Conservation (phyloP, 805 yeast species). For the Myxozyma melibiosi region DNA sequence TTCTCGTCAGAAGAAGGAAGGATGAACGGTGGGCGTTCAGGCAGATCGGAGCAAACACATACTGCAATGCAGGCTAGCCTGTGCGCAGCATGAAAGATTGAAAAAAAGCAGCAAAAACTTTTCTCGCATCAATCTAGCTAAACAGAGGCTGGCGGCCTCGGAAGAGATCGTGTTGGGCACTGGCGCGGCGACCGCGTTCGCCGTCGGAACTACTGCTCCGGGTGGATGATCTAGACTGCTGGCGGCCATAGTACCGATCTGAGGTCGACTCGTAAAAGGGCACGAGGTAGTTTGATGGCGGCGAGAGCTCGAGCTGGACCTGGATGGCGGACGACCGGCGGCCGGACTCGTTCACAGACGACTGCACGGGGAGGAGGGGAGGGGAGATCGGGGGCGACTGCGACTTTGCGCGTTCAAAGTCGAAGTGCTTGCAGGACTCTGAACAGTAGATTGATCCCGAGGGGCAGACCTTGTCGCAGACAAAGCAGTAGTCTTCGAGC, state of each 20-base stretch:
- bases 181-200: background rate
- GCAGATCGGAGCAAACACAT: too few species aligned
- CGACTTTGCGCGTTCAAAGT: slow-evolving; percentile 25
- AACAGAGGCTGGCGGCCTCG: background rate
- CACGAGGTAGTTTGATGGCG: slow-evolving; percentile 15
- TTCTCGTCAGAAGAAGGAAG: too few species aligned
- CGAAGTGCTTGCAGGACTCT: slow-evolving; percentile 46
- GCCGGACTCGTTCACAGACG: slow-evolving; percentile 11
- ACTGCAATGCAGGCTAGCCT: too few species aligned
- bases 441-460: slow-evolving; percentile 52
- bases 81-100: too few species aligned
- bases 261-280: slow-evolving; percentile 18
- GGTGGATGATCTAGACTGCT: background rate
- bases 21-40: too few species aligned
- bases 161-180: background rate
- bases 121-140: too few species aligned
- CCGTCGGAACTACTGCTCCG: background rate
- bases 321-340: slow-evolving; percentile 30
- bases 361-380: slow-evolving; percentile 15
- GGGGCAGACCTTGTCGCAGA: slow-evolving; percentile 56
- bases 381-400: slow-evolving; percentile 25
- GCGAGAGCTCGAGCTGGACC: slow-evolving; percentile 12
- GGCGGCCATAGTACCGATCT: background rate
- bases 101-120: too few species aligned
- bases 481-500: slow-evolving; percentile 59